A percentile compares a stretch with the other conserved stretches of the same genome.
Evolutionary conservation across 306 rosid genomes (phyloP).

Genomic region (Gillenia trifoliata): DNA sequence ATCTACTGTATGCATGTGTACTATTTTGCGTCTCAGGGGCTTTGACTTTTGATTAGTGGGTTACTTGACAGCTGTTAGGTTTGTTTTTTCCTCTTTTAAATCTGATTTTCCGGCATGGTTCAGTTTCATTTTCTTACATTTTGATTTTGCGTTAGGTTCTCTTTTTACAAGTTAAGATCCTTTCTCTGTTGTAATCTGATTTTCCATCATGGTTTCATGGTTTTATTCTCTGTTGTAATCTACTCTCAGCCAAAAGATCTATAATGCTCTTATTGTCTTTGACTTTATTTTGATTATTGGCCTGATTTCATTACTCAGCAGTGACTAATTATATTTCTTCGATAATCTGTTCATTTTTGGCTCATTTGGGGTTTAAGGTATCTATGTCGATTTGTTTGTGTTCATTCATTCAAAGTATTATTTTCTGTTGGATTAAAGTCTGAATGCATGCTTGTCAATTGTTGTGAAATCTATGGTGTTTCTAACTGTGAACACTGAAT

Average conservation of each 20-base stretch:
- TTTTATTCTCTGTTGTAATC: not conserved
- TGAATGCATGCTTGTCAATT: conserved; percentile 10
- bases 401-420: not conserved
- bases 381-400: not conserved
- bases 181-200: not conserved
- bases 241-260: not conserved
- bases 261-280: not conserved
- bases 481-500: conserved; percentile 19
- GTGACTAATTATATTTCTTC: not conserved
- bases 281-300: not conserved
- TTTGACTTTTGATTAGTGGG: not conserved
- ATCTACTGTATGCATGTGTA: not conserved
- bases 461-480: conserved; percentile 1
- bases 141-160: not conserved
- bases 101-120: not conserved
- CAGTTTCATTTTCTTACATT: not conserved
- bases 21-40: not conserved
- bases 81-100: not conserved
- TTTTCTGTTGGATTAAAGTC: not conserved
- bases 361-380: not conserved
- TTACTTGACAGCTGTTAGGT: not conserved
- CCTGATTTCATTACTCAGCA: not conserved
- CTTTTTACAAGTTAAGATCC: not conserved
- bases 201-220: not conserved
- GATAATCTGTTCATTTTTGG: not conserved